A percentile compares a stretch with the other conserved stretches of the same genome.
phyloP scores from a whole-genome alignment of 768 basidiomycete species.

The Sarcomyxa edulis region DNA sequence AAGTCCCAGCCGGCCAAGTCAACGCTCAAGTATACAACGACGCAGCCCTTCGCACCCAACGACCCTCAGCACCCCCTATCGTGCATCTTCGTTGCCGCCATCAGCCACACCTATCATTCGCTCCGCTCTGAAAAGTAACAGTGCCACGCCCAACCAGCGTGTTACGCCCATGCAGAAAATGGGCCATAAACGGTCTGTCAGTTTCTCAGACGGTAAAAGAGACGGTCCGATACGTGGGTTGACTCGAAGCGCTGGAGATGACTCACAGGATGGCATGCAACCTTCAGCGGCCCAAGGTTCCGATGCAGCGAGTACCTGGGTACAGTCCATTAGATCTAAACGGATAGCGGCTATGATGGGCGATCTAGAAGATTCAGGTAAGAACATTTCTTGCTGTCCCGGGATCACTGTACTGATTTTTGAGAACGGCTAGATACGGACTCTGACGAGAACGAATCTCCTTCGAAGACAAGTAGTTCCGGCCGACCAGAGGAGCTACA shows the following conservation, averaged over 20 bases:
- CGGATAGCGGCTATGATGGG: conserved; percentile 80
- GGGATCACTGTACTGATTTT: conserved; percentile 2
- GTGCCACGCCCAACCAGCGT: conserved; percentile 47
- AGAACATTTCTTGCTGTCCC: conserved; percentile 23
- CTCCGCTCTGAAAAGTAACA: conserved; percentile 37
- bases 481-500: conserved; percentile 44
- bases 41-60: too few species aligned
- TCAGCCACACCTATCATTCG: conserved; percentile 33
- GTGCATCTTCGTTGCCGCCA: too few species aligned
- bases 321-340: conserved; percentile 67
- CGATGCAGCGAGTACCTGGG: conserved; percentile 14
- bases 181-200: conserved; percentile 77
- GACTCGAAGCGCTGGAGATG: conserved; percentile 31
- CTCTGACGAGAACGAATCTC: conserved; percentile 44
- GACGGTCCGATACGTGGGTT: conserved; percentile 81
- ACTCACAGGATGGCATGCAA: conserved; percentile 19
- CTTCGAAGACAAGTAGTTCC: conserved; percentile 48
- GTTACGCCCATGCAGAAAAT: conserved; percentile 49
- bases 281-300: conserved; percentile 10
- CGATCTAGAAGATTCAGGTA: conserved; percentile 66
- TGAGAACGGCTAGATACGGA: conserved; percentile 17
- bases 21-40: too few species aligned
- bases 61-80: too few species aligned
- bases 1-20: too few species aligned
- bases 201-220: conserved; percentile 92